These are phyloP conservation scores for Odonthalia washingtoniensis DNA, from an alignment of 31 red algal species.

Conservation along the genomic window DNA sequence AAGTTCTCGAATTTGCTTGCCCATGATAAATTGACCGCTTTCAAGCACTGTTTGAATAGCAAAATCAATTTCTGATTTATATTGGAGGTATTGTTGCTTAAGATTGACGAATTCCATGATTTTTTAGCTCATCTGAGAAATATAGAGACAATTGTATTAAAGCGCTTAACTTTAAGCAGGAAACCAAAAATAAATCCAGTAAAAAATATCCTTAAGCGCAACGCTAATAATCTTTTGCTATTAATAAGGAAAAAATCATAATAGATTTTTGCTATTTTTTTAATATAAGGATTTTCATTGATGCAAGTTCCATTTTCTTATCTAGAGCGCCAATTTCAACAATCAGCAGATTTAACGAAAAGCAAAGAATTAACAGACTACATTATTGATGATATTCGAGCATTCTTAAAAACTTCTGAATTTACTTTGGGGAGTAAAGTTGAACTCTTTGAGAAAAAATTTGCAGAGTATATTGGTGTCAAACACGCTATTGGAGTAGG, in stretches of 20 bases:
- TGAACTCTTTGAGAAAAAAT: constrained; percentile 48
- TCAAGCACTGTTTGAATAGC: constrained; percentile 60
- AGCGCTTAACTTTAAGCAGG: too few relatives aligned
- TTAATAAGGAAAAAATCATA: too few relatives aligned
- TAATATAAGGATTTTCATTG: too few relatives aligned
- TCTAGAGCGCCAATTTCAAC: too few relatives aligned
- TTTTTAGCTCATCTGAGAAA: too few relatives aligned
- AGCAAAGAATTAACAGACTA: constrained; percentile 6
- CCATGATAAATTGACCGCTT: constrained; percentile 77
- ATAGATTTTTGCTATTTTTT: too few relatives aligned
- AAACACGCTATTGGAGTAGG: constrained; percentile 2
- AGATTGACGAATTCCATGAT: constrained; percentile 59
- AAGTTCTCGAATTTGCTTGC: constrained; percentile 64
- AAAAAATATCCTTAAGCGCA: too few relatives aligned
- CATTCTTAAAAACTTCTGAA: constrained; percentile 43
- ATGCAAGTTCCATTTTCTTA: too few relatives aligned
- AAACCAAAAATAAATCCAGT: too few relatives aligned
- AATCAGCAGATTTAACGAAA: too few relatives aligned
- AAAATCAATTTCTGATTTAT: constrained; percentile 51
- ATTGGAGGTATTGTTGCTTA: constrained; percentile 48
- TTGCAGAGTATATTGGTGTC: constrained; percentile 43
- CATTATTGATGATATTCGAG: constrained; percentile 52
- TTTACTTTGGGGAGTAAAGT: constrained; percentile 84
- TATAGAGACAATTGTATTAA: too few relatives aligned
- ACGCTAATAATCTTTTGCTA: too few relatives aligned